phyloP scores from a whole-genome alignment of 2,329 filamentous ascomycete species.

The Botrytis galanthina region DNA sequence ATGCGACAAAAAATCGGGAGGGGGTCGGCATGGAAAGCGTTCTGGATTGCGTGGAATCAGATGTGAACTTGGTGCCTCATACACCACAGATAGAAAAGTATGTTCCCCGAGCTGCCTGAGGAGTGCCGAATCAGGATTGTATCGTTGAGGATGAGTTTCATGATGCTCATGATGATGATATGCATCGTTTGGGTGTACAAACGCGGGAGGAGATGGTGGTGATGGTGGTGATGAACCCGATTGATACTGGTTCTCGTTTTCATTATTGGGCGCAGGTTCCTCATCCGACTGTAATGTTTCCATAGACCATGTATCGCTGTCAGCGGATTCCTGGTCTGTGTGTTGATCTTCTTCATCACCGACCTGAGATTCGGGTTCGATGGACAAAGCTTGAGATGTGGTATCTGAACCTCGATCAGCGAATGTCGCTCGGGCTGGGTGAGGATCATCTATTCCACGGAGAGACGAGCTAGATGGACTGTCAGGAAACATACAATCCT shows the following conservation, averaged over 20 bases:
- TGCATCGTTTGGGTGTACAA: not conserved
- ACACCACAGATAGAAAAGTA: not conserved
- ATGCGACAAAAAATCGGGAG: not conserved
- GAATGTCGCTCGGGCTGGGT: no score
- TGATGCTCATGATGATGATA: not conserved
- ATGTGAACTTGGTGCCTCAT: not conserved
- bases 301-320: not conserved
- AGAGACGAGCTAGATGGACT: no score
- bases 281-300: not conserved
- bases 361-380: not conserved
- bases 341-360: not conserved
- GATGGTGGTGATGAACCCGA: not conserved
- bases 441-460: no score
- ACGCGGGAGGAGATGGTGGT: not conserved
- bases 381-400: not conserved
- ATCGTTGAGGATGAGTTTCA: not conserved
- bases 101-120: not conserved
- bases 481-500: no score
- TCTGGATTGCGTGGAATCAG: not conserved
- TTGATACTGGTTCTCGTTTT: not conserved
- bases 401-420: no score
- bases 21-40: not conserved
- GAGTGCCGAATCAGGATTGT: not conserved
- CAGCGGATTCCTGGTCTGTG: not conserved
- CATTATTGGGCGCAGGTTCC: not conserved